Conservation (phyloP, 495 filamentous ascomycete species). For the Hypomontagnella monticulosa region DNA sequence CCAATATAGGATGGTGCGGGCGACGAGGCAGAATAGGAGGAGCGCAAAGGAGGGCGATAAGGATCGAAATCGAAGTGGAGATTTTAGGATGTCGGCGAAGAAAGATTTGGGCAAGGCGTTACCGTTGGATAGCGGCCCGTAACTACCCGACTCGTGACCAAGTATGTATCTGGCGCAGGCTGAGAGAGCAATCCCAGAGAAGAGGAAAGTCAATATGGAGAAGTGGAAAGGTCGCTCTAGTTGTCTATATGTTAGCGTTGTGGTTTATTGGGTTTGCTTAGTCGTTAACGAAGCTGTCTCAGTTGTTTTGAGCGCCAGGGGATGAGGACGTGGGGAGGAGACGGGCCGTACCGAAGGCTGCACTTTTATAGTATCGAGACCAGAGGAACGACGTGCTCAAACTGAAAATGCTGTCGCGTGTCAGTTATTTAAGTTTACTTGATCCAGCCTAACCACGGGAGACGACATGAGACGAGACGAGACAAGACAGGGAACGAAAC, state of each 20-base stretch:
- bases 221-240: constrained; percentile 44
- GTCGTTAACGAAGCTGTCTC: neutral
- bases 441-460: neutral
- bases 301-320: no score
- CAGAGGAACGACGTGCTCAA: constrained; percentile 30
- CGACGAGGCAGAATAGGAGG: constrained; percentile 34
- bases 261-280: neutral
- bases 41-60: constrained; percentile 24
- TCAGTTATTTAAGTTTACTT: constrained; percentile 12
- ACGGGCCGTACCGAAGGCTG: constrained; percentile 39
- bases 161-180: constrained; percentile 31
- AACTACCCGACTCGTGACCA: constrained; percentile 8
- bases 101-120: constrained; percentile 16
- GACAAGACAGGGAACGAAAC: neutral
- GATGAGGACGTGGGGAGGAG: no score
- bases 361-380: constrained; percentile 42
- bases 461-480: neutral
- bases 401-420: constrained; percentile 17
- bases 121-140: constrained; percentile 6
- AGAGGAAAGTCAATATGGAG: constrained; percentile 35
- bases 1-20: constrained; percentile 41
- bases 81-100: constrained; percentile 24
- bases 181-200: constrained; percentile 32
- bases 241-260: constrained; percentile 10
- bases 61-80: constrained; percentile 20